These are phyloP conservation scores for Mucor racemosus DNA, from an alignment of 371 early-diverging fungal genomes.

Conservation along the genomic window DNA sequence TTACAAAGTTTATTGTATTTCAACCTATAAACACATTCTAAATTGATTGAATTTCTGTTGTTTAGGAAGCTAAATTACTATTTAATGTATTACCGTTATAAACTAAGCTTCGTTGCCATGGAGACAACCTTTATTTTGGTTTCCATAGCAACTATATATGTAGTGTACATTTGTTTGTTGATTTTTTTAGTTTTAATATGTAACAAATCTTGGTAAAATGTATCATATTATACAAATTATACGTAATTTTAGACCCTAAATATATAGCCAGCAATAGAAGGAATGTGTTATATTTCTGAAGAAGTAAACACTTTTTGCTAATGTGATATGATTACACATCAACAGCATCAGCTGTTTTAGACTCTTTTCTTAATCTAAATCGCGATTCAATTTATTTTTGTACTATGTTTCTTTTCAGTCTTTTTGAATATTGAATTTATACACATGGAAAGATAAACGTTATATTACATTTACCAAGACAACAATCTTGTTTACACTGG, in stretches of 20 bases:
- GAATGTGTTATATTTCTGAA: not conserved
- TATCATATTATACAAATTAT: not conserved
- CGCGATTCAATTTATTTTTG: not conserved
- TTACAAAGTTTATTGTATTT: not conserved
- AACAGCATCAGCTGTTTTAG: not conserved
- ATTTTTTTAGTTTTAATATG: not conserved
- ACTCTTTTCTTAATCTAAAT: not conserved
- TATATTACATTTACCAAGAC: too few species aligned
- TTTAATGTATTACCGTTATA: not conserved
- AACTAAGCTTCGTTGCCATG: not conserved
- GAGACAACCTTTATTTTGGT: not conserved
- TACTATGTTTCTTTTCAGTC: not conserved
- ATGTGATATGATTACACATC: not conserved
- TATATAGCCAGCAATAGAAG: not conserved
- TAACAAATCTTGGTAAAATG: not conserved
- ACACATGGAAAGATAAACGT: too few species aligned
- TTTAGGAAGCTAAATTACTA: not conserved
- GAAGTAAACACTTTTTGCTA: not conserved
- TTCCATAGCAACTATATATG: not conserved
- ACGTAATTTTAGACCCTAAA: too few species aligned
- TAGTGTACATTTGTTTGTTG: not conserved
- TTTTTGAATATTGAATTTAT: not conserved
- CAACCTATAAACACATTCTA: not conserved
- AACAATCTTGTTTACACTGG: not conserved
- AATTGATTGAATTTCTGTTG: slow-evolving; percentile 1